phyloP scores from a whole-genome alignment of 192 early-diverging fungal genomes.

The Podila minutissima region DNA sequence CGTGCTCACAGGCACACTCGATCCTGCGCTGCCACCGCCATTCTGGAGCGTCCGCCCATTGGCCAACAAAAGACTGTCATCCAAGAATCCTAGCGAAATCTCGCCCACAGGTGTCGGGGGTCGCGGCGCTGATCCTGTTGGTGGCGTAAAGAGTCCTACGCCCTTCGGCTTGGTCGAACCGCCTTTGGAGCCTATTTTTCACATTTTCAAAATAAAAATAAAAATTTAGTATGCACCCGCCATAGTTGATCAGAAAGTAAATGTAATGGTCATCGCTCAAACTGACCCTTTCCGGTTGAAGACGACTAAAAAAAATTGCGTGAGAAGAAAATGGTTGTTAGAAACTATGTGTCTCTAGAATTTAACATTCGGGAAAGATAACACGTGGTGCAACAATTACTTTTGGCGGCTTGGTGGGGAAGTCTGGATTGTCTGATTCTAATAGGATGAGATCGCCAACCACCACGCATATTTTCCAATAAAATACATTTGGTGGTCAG shows the following conservation, averaged over 20 bases:
- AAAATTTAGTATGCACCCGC: too few relatives aligned
- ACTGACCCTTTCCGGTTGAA: conserved; percentile 35
- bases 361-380: too few relatives aligned
- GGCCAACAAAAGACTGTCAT: conserved; percentile 32
- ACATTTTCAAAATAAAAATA: not conserved
- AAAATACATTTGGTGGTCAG: not conserved
- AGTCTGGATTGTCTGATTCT: not conserved
- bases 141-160: conserved; percentile 19
- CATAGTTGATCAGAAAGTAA: too few relatives aligned
- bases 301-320: conserved; percentile 12
- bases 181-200: conserved; percentile 15
- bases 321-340: too few relatives aligned
- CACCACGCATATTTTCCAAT: not conserved
- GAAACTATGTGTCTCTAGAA: too few relatives aligned
- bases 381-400: not conserved
- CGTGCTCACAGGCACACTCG: not conserved
- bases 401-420: not conserved
- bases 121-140: conserved; percentile 6
- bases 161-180: conserved; percentile 39
- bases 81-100: conserved; percentile 37
- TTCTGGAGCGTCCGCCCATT: conserved; percentile 44
- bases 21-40: conserved; percentile 13
- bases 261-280: not conserved
- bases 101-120: conserved; percentile 36
- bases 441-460: not conserved